Evolutionary conservation across 2,329 filamentous ascomycete genomes (phyloP).

Genomic region (Phialemonium atrogriseum): DNA sequence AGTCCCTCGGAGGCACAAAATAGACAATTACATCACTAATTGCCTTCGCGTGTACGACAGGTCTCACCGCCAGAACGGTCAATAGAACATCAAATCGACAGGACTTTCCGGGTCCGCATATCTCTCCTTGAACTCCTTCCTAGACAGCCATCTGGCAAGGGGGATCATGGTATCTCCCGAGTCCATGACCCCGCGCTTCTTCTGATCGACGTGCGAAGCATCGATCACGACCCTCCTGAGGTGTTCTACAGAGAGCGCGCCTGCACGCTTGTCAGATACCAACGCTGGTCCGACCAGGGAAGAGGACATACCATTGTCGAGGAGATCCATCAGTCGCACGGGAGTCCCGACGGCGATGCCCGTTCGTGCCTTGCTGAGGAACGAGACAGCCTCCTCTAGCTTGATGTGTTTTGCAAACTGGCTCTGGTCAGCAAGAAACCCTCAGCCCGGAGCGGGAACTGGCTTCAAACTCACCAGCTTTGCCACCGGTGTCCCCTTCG

Average conservation of each 20-base stretch:
- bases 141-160: slow-evolving; percentile 64
- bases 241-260: slow-evolving; percentile 60
- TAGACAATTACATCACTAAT: too few species aligned
- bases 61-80: slow-evolving; percentile 15
- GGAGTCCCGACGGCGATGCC: slow-evolving; percentile 90
- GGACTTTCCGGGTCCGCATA: slow-evolving; percentile 53
- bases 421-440: slow-evolving; percentile 8
- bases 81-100: slow-evolving; percentile 60
- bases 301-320: slow-evolving; percentile 60
- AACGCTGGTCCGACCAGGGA: not conserved
- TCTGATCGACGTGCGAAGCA: slow-evolving; percentile 86
- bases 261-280: slow-evolving; percentile 25
- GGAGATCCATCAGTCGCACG: slow-evolving; percentile 68
- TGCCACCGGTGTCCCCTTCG: slow-evolving; percentile 67
- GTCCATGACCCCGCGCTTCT: slow-evolving; percentile 88
- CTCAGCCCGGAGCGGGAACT: too few species aligned
- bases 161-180: slow-evolving; percentile 90
- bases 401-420: slow-evolving; percentile 97
- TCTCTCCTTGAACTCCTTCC: slow-evolving; percentile 61
- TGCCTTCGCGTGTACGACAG: too few species aligned
- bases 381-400: slow-evolving; percentile 73
- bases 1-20: too few species aligned
- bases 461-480: slow-evolving; percentile 55
- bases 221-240: slow-evolving; percentile 80
- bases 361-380: slow-evolving; percentile 61